Base-by-base conservation (phyloP, 2,329 filamentous ascomycete species). In the Knufia petricola region DNA sequence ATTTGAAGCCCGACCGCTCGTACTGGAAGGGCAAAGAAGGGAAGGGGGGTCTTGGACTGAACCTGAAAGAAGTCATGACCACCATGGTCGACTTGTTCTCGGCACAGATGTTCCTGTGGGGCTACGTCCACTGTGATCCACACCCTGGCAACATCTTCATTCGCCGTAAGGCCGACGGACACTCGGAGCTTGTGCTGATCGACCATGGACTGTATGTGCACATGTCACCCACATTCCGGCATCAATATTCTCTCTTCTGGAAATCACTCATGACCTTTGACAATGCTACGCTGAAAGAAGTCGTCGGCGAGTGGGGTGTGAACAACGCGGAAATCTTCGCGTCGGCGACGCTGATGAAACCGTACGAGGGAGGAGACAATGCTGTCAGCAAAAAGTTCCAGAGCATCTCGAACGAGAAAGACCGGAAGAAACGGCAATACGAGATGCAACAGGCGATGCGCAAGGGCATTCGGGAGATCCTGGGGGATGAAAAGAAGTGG, bases 81-180 rank as follows among this genome's bases (percentile, higher is more conserved):
- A 95, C 87, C 26, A 95, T 96, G 81, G 79, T 95, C 43, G 90
- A 95, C 64, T 76, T 96, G 28, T 98, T 96, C 71, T 86, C 84
- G n/a, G 89, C 87, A 2, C 90, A 96, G 63, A 96, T 96, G 76
- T 98, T 95, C 72, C 83, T 94, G 55, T 96, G 87, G 86, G 92
- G 92, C 10, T 78, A 86, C 37, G 86, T 96, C 0, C 90, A 98
- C 70, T 95, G 90, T 68, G 92, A 98, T 64, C 92, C 92, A 8
- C 92, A 98, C 62, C 92, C 92, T 1, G 90, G 90, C 23, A 98
- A 98, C 68, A 92, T 96, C 64, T 95, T 98, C 69, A 84, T 96
- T 61, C 84, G 92, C 7, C 83, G 92, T 7, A 74, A 87, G 13
- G 85, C 88, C 1, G 82, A 76, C 37, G 90, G 90, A n/a, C 76